Conservation (phyloP, 768 basidiomycete genomes). For the Boletus sensibilis region DNA sequence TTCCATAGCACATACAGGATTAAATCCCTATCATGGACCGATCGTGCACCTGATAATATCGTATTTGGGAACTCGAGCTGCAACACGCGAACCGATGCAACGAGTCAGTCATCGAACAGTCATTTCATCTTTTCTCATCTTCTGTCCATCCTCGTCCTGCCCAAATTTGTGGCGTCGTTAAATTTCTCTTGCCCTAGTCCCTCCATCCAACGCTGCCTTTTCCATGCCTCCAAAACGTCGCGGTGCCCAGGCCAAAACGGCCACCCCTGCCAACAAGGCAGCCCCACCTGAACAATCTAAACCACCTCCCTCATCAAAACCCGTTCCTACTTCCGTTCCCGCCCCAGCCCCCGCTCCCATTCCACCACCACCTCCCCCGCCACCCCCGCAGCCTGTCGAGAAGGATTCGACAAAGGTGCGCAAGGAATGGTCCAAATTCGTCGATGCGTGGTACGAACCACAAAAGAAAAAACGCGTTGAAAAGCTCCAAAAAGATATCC, state of each 20-base stretch:
- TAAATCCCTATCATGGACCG: slow-evolving; percentile 33
- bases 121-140: slow-evolving; percentile 19
- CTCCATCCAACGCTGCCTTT: background rate
- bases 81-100: slow-evolving; percentile 29
- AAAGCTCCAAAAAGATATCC: slow-evolving; percentile 31
- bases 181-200: slow-evolving; percentile 1
- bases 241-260: slow-evolving; percentile 15
- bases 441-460: slow-evolving; percentile 32
- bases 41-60: slow-evolving; percentile 32
- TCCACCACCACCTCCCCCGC: slow-evolving; percentile 9
- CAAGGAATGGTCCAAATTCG: slow-evolving; percentile 32
- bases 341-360: background rate
- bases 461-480: slow-evolving; percentile 29
- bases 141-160: background rate
- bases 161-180: slow-evolving; percentile 18
- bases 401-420: slow-evolving; percentile 25
- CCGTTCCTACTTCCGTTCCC: slow-evolving; percentile 2
- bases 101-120: slow-evolving; percentile 25
- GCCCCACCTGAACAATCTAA: slow-evolving; percentile 16
- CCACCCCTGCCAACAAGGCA: slow-evolving; percentile 8
- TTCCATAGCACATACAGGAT: slow-evolving; percentile 18
- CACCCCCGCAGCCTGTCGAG: slow-evolving; percentile 22
- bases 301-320: slow-evolving; percentile 10
- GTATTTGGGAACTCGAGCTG: slow-evolving; percentile 21
- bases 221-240: slow-evolving; percentile 34